phyloP scores from a whole-genome alignment of 768 basidiomycete species.

The Tephrocybe sp. region DNA sequence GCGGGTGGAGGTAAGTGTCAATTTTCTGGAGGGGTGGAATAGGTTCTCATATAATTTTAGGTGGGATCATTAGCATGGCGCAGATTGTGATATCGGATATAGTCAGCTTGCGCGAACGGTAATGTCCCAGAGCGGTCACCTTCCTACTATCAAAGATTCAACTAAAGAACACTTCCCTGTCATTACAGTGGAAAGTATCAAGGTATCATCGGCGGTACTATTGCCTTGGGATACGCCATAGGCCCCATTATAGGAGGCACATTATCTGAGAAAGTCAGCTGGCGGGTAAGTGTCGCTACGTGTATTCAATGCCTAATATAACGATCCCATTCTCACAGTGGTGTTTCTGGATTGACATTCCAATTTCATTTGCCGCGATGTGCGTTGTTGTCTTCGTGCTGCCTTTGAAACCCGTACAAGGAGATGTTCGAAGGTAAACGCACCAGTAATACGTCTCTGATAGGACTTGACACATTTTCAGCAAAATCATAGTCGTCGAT shows the following conservation, averaged over 20 bases:
- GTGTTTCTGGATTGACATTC: conserved; percentile 77
- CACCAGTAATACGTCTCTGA: background rate
- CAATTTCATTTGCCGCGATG: conserved; percentile 53
- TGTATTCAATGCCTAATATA: background rate
- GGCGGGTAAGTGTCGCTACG: conserved; percentile 55
- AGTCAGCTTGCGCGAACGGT: conserved; percentile 68
- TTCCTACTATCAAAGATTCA: background rate
- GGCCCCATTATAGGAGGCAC: conserved; percentile 72
- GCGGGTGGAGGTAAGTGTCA: conserved; percentile 54
- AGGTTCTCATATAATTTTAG: conserved; percentile 14
- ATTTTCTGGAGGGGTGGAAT: background rate
- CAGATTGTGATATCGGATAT: conserved; percentile 77
- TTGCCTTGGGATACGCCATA: conserved; percentile 61
- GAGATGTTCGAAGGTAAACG: conserved; percentile 49
- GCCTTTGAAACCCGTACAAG: conserved; percentile 68
- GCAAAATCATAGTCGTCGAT: conserved; percentile 67
- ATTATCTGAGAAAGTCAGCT: conserved; percentile 58
- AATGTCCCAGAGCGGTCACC: conserved; percentile 16
- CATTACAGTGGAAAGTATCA: conserved; percentile 72
- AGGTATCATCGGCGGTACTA: conserved; percentile 62
- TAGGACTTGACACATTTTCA: conserved; percentile 18
- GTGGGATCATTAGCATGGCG: conserved; percentile 66
- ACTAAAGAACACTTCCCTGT: background rate
- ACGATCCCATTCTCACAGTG: conserved; percentile 38
- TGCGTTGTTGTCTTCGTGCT: conserved; percentile 60